phyloP scores from a whole-genome alignment of 179 eudicot species.

The Silene noctiflora region DNA sequence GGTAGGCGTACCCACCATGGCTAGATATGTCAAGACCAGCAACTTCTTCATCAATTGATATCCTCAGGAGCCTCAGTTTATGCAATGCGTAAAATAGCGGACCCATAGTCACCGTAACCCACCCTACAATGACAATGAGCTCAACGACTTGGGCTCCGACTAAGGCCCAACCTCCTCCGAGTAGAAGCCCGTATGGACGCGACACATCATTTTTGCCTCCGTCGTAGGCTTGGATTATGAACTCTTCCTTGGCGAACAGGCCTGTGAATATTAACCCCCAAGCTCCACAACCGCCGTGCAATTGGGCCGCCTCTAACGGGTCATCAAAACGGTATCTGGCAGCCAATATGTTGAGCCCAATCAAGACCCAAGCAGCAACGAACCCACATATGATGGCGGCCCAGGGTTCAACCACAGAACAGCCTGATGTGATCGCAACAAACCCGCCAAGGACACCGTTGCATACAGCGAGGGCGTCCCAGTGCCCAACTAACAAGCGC shows the following conservation, averaged over 20 bases:
- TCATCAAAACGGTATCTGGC: conserved; percentile 47
- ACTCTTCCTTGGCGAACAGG: conserved; percentile 64
- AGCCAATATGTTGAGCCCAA: conserved; percentile 57
- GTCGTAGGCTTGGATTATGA: conserved; percentile 49
- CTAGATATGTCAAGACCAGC: conserved; percentile 74
- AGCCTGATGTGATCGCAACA: conserved; percentile 72
- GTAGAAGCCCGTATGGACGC: conserved; percentile 54
- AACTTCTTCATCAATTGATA: conserved; percentile 53
- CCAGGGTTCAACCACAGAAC: conserved; percentile 65
- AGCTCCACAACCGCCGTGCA: conserved; percentile 74
- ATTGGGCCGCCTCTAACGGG: conserved; percentile 62
- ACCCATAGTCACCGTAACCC: conserved; percentile 78
- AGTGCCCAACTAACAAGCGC: conserved; percentile 58
- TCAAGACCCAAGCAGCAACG: conserved; percentile 58
- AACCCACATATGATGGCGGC: conserved; percentile 45
- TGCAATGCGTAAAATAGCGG: conserved; percentile 58
- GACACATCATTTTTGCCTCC: conserved; percentile 39
- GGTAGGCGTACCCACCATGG: conserved; percentile 74
- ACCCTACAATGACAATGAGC: conserved; percentile 41
- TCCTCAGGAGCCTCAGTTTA: conserved; percentile 47
- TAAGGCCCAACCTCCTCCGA: conserved; percentile 71
- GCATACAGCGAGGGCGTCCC: conserved; percentile 69
- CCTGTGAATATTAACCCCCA: conserved; percentile 74
- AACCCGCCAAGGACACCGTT: conserved; percentile 78
- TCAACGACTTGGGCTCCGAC: conserved; percentile 56